A percentile compares a stretch with the other conserved stretches of the same genome.
phyloP scores from a whole-genome alignment of 345 rosid genomes.

The Eucalyptus cloeziana region DNA sequence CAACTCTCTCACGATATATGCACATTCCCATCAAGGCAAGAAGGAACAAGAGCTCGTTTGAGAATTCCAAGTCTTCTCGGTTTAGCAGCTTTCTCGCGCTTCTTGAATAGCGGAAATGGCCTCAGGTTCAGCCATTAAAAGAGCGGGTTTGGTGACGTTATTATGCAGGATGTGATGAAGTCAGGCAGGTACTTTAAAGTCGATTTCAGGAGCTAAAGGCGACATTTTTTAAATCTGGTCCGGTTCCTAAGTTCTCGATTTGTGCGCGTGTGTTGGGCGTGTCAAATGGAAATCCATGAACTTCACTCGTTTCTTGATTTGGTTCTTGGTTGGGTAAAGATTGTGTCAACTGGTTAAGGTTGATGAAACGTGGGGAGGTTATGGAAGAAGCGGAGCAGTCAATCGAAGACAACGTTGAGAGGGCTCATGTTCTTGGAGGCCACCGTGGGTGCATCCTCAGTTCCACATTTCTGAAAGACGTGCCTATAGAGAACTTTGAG shows the following conservation, averaged over 20 bases:
- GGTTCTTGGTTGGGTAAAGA: slow-evolving; percentile 6
- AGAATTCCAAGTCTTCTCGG: not conserved
- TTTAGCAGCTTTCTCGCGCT: not conserved
- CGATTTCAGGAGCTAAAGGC: not conserved
- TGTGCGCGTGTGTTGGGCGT: not conserved
- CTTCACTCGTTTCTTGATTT: not conserved
- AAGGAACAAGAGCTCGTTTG: not conserved
- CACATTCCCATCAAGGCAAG: not conserved
- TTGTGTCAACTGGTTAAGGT: slow-evolving; percentile 41
- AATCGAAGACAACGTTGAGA: slow-evolving; percentile 43
- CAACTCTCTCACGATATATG: not conserved
- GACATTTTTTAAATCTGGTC: not conserved
- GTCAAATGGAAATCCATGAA: not conserved
- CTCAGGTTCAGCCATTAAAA: slow-evolving; percentile 18
- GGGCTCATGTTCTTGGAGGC: slow-evolving; percentile 55
- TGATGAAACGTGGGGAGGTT: slow-evolving; percentile 48
- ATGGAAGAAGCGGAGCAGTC: slow-evolving; percentile 54
- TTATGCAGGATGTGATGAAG: slow-evolving; percentile 72
- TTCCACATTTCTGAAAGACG: slow-evolving; percentile 15
- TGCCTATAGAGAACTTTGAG: slow-evolving; percentile 44
- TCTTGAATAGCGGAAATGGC: slow-evolving; percentile 5
- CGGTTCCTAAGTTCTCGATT: not conserved
- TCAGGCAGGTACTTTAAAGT: slow-evolving; percentile 41
- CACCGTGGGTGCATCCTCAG: slow-evolving; percentile 66
- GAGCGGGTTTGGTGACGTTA: slow-evolving; percentile 51